phyloP scores from a whole-genome alignment of 768 basidiomycete genomes.

The Gymnopilus junonius region DNA sequence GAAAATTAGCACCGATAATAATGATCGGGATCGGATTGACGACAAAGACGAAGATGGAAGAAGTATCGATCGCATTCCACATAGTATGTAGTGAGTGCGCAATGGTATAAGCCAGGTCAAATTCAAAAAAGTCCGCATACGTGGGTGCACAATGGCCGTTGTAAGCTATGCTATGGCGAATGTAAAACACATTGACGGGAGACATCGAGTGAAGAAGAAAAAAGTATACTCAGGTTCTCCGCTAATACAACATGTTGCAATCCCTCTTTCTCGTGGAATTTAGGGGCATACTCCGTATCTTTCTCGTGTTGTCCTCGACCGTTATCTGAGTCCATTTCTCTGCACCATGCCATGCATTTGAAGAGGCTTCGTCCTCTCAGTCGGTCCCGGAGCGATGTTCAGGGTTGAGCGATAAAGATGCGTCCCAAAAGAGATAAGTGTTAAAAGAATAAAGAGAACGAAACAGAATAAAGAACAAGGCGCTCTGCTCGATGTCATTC shows the following conservation, averaged over 20 bases:
- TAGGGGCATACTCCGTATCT: constrained; percentile 29
- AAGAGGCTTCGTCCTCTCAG: constrained; percentile 24
- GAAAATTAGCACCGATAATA: constrained; percentile 6
- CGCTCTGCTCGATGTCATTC: too few species aligned
- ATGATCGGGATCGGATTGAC: constrained; percentile 8
- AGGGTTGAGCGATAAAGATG: constrained; percentile 10
- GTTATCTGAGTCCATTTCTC: constrained; percentile 37
- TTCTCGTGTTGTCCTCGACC: constrained; percentile 30
- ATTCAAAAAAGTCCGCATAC: too few species aligned
- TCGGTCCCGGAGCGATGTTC: constrained; percentile 1
- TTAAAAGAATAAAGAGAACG: constrained; percentile 3
- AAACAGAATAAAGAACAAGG: constrained; percentile 15
- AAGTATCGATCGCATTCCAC: neutral
- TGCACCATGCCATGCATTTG: constrained; percentile 32
- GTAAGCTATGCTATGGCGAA: neutral
- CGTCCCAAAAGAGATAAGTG: neutral
- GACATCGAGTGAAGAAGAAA: neutral
- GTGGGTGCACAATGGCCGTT: constrained; percentile 2
- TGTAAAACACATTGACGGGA: neutral
- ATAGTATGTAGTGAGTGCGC: too few species aligned
- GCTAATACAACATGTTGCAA: constrained; percentile 33
- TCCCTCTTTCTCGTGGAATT: constrained; percentile 26
- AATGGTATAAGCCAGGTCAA: too few species aligned
- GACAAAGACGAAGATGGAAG: constrained; percentile 5
- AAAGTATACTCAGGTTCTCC: constrained; percentile 33